Evolutionary conservation across 2,329 filamentous ascomycete species (phyloP).

Genomic region (Scorias spongiosa): DNA sequence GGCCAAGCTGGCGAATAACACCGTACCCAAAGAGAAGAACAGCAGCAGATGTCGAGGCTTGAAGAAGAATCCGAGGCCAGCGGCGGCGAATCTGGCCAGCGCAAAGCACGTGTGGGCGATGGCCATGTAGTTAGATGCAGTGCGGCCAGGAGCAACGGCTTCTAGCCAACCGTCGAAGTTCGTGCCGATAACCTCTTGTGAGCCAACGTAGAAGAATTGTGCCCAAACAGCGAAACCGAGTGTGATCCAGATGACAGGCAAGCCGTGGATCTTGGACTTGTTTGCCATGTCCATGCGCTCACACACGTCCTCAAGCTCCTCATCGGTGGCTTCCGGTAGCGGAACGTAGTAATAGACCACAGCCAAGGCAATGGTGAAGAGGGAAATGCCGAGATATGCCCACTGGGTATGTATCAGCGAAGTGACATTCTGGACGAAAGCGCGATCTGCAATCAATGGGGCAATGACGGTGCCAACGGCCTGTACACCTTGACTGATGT

Average conservation of each 20-base stretch:
- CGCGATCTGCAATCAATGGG: constrained; percentile 43
- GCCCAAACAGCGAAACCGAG: constrained; percentile 39
- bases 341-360: constrained; percentile 46
- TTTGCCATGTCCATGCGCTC: constrained; percentile 37
- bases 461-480: constrained; percentile 45
- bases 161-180: constrained; percentile 31
- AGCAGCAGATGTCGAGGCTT: constrained; percentile 44
- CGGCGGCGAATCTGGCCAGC: constrained; percentile 41
- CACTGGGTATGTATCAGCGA: constrained; percentile 47
- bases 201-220: constrained; percentile 46
- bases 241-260: constrained; percentile 41
- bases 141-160: constrained; percentile 23
- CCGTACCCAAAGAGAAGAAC: constrained; percentile 36
- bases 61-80: constrained; percentile 36
- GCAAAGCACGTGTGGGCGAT: constrained; percentile 44
- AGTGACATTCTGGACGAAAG: constrained; percentile 34
- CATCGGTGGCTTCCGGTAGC: constrained; percentile 46
- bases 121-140: constrained; percentile 30
- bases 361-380: constrained; percentile 44
- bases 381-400: constrained; percentile 48
- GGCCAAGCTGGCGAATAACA: constrained; percentile 36
- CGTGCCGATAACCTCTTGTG: constrained; percentile 41
- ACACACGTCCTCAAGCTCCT: constrained; percentile 41
- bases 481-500: constrained; percentile 46
- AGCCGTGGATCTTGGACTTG: constrained; percentile 23